A percentile compares a stretch with the other conserved stretches of the same genome.
Conservation (phyloP, 2,329 filamentous ascomycete species). For the Pseudogymnoascus sp. region DNA sequence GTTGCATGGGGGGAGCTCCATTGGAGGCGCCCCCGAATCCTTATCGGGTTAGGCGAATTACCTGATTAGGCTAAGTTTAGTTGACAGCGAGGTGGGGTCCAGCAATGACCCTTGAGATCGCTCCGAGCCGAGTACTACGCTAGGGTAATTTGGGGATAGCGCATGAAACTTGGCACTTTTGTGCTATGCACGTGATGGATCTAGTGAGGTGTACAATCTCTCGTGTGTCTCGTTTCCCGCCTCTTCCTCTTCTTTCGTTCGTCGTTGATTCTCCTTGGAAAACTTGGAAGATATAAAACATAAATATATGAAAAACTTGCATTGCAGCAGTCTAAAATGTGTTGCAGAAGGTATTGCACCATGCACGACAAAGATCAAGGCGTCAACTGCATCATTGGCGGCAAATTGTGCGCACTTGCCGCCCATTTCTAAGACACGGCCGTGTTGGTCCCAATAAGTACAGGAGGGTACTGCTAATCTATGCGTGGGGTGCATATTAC, state of each 20-base stretch:
- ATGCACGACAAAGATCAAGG: conserved; percentile 1
- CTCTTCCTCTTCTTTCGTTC: neutral
- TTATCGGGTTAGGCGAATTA: neutral
- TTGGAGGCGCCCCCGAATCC: neutral
- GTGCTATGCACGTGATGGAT: conserved; percentile 5
- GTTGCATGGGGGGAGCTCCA: conserved; percentile 7
- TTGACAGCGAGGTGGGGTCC: conserved; percentile 2
- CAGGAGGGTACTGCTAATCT: neutral
- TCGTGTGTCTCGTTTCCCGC: neutral
- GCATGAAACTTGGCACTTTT: conserved; percentile 6
- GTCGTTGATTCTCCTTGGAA: neutral
- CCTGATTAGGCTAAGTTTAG: neutral
- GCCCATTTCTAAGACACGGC: neutral
- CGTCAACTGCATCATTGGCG: neutral
- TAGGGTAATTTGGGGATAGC: neutral
- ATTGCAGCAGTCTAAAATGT: neutral
- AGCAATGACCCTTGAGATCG: conserved; percentile 6
- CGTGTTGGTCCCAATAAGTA: neutral
- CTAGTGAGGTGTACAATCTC: neutral
- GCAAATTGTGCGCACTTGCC: neutral
- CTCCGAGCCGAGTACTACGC: neutral
- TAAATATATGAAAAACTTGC: neutral
- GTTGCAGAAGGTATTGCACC: neutral
- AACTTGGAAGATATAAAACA: neutral
- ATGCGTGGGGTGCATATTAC: conserved; percentile 3